Evolutionary conservation across 2,329 filamentous ascomycete genomes (phyloP), one percentile per base, ranked within the genome.

Genomic region (Fusarium sp.): DNA sequence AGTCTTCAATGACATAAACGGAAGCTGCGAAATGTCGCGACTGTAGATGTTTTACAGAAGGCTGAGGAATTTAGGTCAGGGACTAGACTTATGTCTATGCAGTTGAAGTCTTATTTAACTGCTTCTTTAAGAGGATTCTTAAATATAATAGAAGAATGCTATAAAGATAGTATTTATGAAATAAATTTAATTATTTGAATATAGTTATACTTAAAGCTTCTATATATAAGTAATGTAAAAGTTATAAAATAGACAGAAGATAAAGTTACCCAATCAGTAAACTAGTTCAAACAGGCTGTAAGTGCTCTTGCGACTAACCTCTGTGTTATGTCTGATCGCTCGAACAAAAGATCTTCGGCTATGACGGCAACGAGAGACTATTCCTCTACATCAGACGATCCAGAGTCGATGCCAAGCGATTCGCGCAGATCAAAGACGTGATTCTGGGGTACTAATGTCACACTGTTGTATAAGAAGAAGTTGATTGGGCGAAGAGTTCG

Each of bases 401-500:
- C n/a, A 45, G 47, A 8, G 18, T 33, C 11, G 28, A 33, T n/a
- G 47, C 47, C 47, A 49, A 33, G 22, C 28, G 47, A 49, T 49
- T 11, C 12, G 28, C 47, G 28, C 22, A n/a, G 47, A 49, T 49
- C 47, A 49, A 49, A 49, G 47, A 4, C 47, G 47, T 49, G 47
- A 24, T 33, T 33, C 47, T 49, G 28, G 47, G 47, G 47, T 49
- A 18, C 47, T 4, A 49, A 49, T 33, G 28, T 33, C 47, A 49
- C 22, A 49, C 47, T 49, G 15, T 0, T 1, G 1, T 7, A 33
- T 9, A 2, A 5, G 3, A 10, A 7, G 22, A 33, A n/a, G 22
- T 12, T 49, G 14, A 49, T 49, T 49, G 47, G 47, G n/a, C 11
- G 11, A 33, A n/a, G 7, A n/a, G 11, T 17, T 49, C 47, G 47